Conservation (phyloP, 228 moss, liverwort and hornwort genomes). For the Sphagnum fallax region DNA sequence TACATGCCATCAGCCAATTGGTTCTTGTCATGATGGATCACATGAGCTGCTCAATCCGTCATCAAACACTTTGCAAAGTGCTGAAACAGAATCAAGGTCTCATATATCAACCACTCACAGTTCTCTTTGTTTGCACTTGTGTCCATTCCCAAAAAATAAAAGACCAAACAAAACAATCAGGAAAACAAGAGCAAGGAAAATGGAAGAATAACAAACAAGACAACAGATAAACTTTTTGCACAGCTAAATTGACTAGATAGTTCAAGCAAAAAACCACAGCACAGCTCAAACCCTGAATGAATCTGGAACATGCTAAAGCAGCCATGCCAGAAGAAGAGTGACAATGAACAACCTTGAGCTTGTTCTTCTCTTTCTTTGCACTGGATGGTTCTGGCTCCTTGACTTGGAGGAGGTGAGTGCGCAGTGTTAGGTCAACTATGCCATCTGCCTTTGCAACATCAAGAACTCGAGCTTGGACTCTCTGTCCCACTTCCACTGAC, state of each 20-base stretch:
- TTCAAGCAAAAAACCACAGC: too few species aligned
- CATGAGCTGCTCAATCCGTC: slow-evolving; percentile 9
- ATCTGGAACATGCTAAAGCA: too few species aligned
- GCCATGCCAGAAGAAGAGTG: neutral
- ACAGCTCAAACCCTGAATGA: too few species aligned
- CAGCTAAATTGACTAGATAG: too few species aligned
- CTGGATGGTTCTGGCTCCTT: slow-evolving; percentile 17
- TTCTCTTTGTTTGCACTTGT: slow-evolving; percentile 44
- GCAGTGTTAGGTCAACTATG: slow-evolving; percentile 86
- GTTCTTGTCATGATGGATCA: slow-evolving; percentile 14
- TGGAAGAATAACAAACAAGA: too few species aligned
- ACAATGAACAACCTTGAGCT: slow-evolving; percentile 23
- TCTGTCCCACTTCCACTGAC: slow-evolving; percentile 70
- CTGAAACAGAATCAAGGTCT: neutral
- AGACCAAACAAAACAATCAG: too few species aligned
- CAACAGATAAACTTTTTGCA: too few species aligned
- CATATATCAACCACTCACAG: slow-evolving; percentile 8
- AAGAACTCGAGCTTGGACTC: slow-evolving; percentile 72
- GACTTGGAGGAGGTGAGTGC: slow-evolving; percentile 45
- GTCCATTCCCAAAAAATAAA: neutral
- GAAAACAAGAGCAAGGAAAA: too few species aligned
- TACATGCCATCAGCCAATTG: slow-evolving; percentile 35
- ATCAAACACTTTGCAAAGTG: neutral
- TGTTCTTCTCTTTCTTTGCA: slow-evolving; percentile 20
- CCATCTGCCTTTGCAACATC: slow-evolving; percentile 84